Conservation (phyloP, 306 rosid genomes). For the Rosa multiflora region DNA sequence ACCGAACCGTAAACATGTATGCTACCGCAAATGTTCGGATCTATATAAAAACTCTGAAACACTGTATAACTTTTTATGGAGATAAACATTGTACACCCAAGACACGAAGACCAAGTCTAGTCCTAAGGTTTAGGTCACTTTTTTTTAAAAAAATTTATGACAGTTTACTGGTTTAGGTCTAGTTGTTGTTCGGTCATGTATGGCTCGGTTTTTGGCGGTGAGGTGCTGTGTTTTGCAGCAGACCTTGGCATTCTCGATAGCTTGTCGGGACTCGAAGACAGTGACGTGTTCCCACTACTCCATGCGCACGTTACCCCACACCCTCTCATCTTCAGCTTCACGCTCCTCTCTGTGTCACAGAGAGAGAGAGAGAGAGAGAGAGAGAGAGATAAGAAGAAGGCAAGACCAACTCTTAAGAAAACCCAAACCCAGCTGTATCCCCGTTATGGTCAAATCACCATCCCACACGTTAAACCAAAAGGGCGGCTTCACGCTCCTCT, state of each 20-base stretch:
- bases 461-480: conserved; percentile 2
- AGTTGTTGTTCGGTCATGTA: not conserved
- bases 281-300: conserved; percentile 48
- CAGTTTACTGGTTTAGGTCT: not conserved
- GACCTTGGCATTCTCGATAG: conserved; percentile 31
- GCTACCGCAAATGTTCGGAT: too few relatives aligned
- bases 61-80: too few relatives aligned
- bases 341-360: not conserved
- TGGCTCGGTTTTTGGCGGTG: conserved; percentile 38
- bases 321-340: not conserved
- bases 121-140: not conserved
- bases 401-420: too few relatives aligned
- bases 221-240: conserved; percentile 2
- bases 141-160: too few relatives aligned
- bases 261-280: conserved; percentile 41
- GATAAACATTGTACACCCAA: not conserved
- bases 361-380: too few relatives aligned
- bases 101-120: not conserved
- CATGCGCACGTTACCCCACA: conserved; percentile 49
- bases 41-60: too few relatives aligned
- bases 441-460: conserved; percentile 1
- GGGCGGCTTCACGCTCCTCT: not conserved
- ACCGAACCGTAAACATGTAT: too few relatives aligned
- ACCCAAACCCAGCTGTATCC: too few relatives aligned
- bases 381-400: too few relatives aligned